These are phyloP conservation scores for Fusarium coffeatum DNA, from an alignment of 2,329 filamentous ascomycete species.

Conservation along the genomic window DNA sequence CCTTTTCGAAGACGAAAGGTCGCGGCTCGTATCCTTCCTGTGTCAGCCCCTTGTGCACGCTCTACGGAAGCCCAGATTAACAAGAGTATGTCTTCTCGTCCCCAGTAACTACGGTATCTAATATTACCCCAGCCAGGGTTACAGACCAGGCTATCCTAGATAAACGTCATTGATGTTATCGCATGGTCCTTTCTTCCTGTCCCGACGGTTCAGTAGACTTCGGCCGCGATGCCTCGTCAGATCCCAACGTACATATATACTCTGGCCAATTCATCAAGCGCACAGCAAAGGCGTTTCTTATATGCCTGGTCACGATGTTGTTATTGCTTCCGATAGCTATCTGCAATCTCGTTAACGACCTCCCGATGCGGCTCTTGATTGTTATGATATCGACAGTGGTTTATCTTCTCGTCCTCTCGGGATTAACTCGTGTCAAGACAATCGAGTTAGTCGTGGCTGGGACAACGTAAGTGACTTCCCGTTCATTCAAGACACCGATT, in stretches of 20 bases:
- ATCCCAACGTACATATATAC: constrained; percentile 2
- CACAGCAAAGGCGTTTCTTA: background rate
- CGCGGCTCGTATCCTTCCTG: background rate
- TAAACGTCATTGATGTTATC: constrained; percentile 7
- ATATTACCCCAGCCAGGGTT: background rate
- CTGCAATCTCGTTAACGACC: background rate
- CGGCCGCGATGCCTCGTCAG: background rate
- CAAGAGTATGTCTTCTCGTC: background rate
- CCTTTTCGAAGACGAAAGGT: background rate
- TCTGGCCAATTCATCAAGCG: background rate
- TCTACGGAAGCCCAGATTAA: background rate
- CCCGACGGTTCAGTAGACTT: background rate
- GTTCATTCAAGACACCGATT: rapidly evolving
- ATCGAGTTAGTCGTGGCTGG: constrained; percentile 4
- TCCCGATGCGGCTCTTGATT: background rate
- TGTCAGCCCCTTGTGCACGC: background rate
- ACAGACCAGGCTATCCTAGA: constrained; percentile 1
- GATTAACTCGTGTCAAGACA: background rate
- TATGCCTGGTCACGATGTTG: background rate
- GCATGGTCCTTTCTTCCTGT: background rate
- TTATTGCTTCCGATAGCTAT: constrained; percentile 4
- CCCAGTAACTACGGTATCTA: rapidly evolving
- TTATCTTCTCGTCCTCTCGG: background rate
- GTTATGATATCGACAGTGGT: constrained; percentile 7
- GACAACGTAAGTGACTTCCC: background rate